Conservation (phyloP, 768 basidiomycete genomes). For the Tylopilus rubrobrunneus region DNA sequence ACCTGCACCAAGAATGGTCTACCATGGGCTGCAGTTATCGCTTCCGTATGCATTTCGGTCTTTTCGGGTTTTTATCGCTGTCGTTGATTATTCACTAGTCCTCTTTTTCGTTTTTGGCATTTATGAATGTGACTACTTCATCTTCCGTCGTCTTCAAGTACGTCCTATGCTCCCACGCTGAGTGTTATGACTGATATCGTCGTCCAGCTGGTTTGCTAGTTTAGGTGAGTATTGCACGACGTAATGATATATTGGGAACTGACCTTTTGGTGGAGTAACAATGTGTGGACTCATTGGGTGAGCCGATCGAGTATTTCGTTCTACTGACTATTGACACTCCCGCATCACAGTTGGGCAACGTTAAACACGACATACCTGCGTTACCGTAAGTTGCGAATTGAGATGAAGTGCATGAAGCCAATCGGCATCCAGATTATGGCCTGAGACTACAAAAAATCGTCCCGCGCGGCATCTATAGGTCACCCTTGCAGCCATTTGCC, state of each 20-base stretch:
- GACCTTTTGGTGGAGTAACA: conserved; percentile 31
- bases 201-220: conserved; percentile 61
- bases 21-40: conserved; percentile 39
- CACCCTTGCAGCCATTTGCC: conserved; percentile 60
- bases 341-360: conserved; percentile 52
- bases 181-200: conserved; percentile 19
- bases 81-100: conserved; percentile 15
- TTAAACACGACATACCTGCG: conserved; percentile 71
- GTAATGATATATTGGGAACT: background rate
- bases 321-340: conserved; percentile 46
- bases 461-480: conserved; percentile 59
- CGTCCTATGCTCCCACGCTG: background rate
- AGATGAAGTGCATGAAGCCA: conserved; percentile 32
- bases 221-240: conserved; percentile 37
- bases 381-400: conserved; percentile 48
- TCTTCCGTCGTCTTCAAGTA: conserved; percentile 38
- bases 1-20: conserved; percentile 46
- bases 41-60: conserved; percentile 20
- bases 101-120: conserved; percentile 48
- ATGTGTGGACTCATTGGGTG: conserved; percentile 59
- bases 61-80: conserved; percentile 7
- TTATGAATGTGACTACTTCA: conserved; percentile 62
- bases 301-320: conserved; percentile 15
- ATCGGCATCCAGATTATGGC: conserved; percentile 8
- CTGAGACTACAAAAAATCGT: conserved; percentile 43